These are phyloP conservation scores for Colletotrichum noveboracense DNA, from an alignment of 2,329 filamentous ascomycete species.

Conservation along the genomic window DNA sequence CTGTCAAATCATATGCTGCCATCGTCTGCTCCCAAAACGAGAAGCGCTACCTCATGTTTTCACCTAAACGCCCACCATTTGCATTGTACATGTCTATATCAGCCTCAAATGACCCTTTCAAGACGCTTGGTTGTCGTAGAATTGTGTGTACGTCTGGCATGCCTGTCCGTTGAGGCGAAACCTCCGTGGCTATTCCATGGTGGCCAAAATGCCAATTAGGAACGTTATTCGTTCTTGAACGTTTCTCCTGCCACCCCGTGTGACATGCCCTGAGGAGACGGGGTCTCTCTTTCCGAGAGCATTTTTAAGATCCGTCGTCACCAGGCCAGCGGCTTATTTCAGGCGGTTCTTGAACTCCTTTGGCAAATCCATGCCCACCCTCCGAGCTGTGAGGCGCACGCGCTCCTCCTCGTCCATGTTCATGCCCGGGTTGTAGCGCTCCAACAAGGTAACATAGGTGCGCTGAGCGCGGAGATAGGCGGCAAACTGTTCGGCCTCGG, in stretches of 20 bases:
- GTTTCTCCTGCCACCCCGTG: neutral
- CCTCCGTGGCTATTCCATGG: neutral
- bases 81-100: conserved; percentile 3
- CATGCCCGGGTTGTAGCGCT: conserved; percentile 94
- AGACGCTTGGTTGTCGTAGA: neutral
- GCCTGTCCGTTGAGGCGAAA: neutral
- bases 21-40: neutral
- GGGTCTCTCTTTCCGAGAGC: neutral
- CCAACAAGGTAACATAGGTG: conserved; percentile 79
- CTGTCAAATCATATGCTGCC: neutral
- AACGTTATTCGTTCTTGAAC: neutral
- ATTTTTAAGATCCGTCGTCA: neutral
- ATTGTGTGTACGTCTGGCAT: neutral
- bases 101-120: neutral
- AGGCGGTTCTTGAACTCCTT: conserved; percentile 52
- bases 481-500: conserved; percentile 76
- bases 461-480: conserved; percentile 87
- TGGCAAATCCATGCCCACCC: conserved; percentile 91
- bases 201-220: neutral
- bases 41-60: neutral
- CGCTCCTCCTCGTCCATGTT: conserved; percentile 85
- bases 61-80: conserved; percentile 3
- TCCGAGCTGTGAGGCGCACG: conserved; percentile 80
- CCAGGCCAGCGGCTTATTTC: neutral
- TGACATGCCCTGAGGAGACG: neutral